A percentile compares a stretch with the other conserved stretches of the same genome.
Conservation (phyloP, 2,329 filamentous ascomycete genomes). For the Knufia fluminis region DNA sequence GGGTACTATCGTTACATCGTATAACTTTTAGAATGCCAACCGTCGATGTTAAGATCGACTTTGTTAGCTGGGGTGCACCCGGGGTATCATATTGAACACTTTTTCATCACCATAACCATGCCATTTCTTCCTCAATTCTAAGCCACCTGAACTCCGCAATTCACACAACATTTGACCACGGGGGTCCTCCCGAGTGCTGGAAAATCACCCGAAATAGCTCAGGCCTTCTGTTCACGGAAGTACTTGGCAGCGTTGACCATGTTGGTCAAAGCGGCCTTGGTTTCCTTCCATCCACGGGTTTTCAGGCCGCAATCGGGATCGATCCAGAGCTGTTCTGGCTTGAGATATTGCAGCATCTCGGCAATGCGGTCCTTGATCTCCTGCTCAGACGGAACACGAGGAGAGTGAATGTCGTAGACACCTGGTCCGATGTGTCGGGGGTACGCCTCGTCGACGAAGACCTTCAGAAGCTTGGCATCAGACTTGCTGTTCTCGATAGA, state of each 20-base stretch:
- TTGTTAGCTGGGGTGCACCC: conserved; percentile 10
- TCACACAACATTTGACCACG: neutral
- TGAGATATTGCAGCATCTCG: conserved; percentile 97
- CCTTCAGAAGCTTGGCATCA: conserved; percentile 96
- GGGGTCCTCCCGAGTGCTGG: neutral
- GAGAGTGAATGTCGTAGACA: conserved; percentile 99
- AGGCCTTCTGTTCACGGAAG: conserved; percentile 76
- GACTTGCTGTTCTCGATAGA: conserved; percentile 99
- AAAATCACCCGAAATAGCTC: too few species aligned
- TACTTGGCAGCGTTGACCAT: conserved; percentile 97
- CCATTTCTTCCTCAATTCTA: conserved; percentile 12
- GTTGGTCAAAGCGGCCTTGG: conserved; percentile 90
- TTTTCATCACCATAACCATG: conserved; percentile 15
- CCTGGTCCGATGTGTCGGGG: conserved; percentile 96
- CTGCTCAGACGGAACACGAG: conserved; percentile 90
- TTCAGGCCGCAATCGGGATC: conserved; percentile 99
- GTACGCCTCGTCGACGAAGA: conserved; percentile 96
- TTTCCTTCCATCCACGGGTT: conserved; percentile 98
- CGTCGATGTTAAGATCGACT: conserved; percentile 25
- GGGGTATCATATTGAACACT: conserved; percentile 24
- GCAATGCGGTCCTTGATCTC: conserved; percentile 97
- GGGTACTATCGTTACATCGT: neutral
- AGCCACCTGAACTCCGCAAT: conserved; percentile 11
- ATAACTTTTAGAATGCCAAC: neutral
- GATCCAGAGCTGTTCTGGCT: conserved; percentile 98